A percentile compares a stretch with the other conserved stretches of the same genome.
Evolutionary conservation across 1,284 basidiomycete genomes (phyloP).

Genomic region (Pholiota adiposa): DNA sequence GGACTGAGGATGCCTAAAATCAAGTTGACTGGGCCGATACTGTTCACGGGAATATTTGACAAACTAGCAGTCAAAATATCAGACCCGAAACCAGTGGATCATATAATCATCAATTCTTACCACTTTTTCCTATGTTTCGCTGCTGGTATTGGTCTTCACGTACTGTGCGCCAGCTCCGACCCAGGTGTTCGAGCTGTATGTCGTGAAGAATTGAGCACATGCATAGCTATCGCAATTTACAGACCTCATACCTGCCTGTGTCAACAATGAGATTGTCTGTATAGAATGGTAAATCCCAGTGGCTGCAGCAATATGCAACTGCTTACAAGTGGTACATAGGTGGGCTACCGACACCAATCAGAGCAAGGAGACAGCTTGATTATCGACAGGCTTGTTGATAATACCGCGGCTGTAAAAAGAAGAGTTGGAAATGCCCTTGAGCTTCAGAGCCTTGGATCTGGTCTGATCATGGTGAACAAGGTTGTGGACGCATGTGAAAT

Average conservation of each 20-base stretch:
- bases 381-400: conserved; percentile 45
- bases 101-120: conserved; percentile 38
- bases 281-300: conserved; percentile 7
- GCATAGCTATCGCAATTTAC: neutral
- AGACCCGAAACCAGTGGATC: neutral
- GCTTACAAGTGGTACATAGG: conserved; percentile 56
- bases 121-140: conserved; percentile 41
- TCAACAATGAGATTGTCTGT: conserved; percentile 42
- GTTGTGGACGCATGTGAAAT: too few species aligned
- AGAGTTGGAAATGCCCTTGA: conserved; percentile 34
- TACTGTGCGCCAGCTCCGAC: conserved; percentile 57
- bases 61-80: conserved; percentile 33
- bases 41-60: conserved; percentile 53
- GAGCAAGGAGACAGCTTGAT: conserved; percentile 55
- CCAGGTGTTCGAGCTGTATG: conserved; percentile 66
- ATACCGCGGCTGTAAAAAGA: conserved; percentile 34
- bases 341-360: conserved; percentile 62
- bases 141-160: conserved; percentile 51
- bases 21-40: conserved; percentile 54
- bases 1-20: conserved; percentile 44
- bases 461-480: conserved; percentile 59
- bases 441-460: conserved; percentile 46
- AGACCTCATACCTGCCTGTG: conserved; percentile 30
- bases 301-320: too few species aligned
- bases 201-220: conserved; percentile 22